Evolutionary conservation across 177 flowering plant species (phyloP).

Genomic region (Tripterygium wilfordii): DNA sequence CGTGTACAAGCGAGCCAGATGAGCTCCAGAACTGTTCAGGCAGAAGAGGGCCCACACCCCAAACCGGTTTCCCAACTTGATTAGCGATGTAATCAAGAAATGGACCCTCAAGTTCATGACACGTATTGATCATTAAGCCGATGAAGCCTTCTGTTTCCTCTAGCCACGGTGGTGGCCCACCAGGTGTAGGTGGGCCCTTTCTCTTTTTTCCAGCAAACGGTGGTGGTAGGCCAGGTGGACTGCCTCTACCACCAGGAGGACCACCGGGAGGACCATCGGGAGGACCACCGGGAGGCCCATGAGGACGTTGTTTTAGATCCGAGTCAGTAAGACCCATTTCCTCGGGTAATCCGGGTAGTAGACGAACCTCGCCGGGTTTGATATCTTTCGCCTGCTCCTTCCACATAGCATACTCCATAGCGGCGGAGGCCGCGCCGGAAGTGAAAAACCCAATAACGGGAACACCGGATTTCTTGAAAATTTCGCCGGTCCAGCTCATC

Average conservation of each 20-base stretch:
- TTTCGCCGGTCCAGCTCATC: conserved; percentile 36
- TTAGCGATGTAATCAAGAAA: conserved; percentile 35
- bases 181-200: conserved; percentile 31
- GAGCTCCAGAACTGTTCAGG: conserved; percentile 49
- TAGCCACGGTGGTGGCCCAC: conserved; percentile 41
- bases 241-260: background rate
- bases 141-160: conserved; percentile 21
- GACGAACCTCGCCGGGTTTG: conserved; percentile 27
- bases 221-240: background rate
- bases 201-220: conserved; percentile 3
- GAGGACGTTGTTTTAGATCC: conserved; percentile 25
- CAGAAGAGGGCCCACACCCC: conserved; percentile 60
- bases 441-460: conserved; percentile 50
- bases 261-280: conserved; percentile 8
- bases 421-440: conserved; percentile 53
- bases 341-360: conserved; percentile 43
- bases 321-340: conserved; percentile 25
- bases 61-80: conserved; percentile 33
- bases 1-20: conserved; percentile 29
- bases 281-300: conserved; percentile 8
- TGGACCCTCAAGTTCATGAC: conserved; percentile 47
- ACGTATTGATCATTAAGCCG: conserved; percentile 52
- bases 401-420: conserved; percentile 44
- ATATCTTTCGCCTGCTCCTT: conserved; percentile 19
- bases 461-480: conserved; percentile 24